These are phyloP conservation scores for Bonia amplexicaulis DNA, from an alignment of 176 grass and related monocot genomes.

Conservation along the genomic window DNA sequence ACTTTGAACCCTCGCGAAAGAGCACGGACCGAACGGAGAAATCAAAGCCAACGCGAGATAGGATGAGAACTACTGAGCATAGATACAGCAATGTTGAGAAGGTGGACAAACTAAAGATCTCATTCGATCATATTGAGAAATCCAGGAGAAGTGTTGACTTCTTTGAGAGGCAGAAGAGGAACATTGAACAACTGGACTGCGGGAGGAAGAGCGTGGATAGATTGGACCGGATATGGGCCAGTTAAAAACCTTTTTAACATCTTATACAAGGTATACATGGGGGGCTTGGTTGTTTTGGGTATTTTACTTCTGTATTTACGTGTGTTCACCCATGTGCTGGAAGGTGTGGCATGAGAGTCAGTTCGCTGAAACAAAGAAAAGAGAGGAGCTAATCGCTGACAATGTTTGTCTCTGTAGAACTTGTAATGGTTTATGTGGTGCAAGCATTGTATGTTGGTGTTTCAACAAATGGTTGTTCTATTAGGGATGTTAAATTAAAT, in stretches of 20 bases:
- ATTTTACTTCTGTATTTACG: constrained; percentile 38
- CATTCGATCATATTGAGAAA: constrained; percentile 72
- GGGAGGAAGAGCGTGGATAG: constrained; percentile 79
- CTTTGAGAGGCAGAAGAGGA: constrained; percentile 52
- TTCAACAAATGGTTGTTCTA: constrained; percentile 11
- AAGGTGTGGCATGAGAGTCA: constrained; percentile 27
- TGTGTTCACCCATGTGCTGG: constrained; percentile 33
- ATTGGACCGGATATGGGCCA: constrained; percentile 83
- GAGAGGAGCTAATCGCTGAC: constrained; percentile 19
- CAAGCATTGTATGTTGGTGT: constrained; percentile 1
- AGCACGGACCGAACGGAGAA: constrained; percentile 58
- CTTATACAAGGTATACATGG: constrained; percentile 48
- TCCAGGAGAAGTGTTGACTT: constrained; percentile 79
- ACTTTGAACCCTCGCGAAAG: constrained; percentile 52
- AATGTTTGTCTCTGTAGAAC: constrained; percentile 24
- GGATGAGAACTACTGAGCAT: constrained; percentile 48
- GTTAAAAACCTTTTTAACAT: constrained; percentile 31
- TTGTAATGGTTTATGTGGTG: constrained; percentile 15
- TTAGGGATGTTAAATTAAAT: constrained; percentile 10
- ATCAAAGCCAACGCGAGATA: constrained; percentile 49
- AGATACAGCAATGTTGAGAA: constrained; percentile 71
- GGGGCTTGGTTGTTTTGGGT: constrained; percentile 33
- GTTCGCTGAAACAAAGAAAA: constrained; percentile 4
- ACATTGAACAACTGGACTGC: constrained; percentile 61
- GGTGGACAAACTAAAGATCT: constrained; percentile 64